Percentiles rank a stretch among this genome's conserved stretches.
These are phyloP conservation scores for Chaetomium globosum DNA, from an alignment of 2,329 filamentous ascomycete genomes.

Conservation along the genomic window DNA sequence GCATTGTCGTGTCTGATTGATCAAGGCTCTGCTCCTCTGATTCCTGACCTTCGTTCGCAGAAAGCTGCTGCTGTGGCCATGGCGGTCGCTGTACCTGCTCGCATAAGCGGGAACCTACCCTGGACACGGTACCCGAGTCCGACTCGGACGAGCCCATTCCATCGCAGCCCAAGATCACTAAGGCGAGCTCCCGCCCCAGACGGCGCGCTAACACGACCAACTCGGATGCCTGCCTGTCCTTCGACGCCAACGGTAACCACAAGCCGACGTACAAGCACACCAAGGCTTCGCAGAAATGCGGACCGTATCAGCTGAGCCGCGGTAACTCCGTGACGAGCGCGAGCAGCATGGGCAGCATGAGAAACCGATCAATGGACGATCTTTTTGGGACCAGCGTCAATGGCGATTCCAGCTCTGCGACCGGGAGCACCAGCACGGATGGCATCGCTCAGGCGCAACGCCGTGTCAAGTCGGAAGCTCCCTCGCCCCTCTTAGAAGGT, in stretches of 20 bases:
- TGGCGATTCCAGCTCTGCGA: conserved; percentile 45
- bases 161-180: conserved; percentile 43
- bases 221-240: conserved; percentile 61
- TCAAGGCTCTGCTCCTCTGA: conserved; percentile 39
- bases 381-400: conserved; percentile 47
- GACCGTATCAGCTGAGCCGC: conserved; percentile 63
- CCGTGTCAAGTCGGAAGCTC: conserved; percentile 62
- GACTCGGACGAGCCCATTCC: conserved; percentile 56
- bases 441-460: conserved; percentile 50
- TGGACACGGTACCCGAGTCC: conserved; percentile 67
- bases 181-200: conserved; percentile 42
- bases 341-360: conserved; percentile 53
- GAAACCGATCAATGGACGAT: conserved; percentile 52
- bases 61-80: conserved; percentile 71
- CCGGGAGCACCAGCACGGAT: conserved; percentile 45
- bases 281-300: conserved; percentile 63
- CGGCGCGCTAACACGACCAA: conserved; percentile 62
- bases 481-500: conserved; percentile 59
- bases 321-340: conserved; percentile 61
- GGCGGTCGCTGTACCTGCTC: conserved; percentile 67
- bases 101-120: conserved; percentile 61
- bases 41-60: conserved; percentile 44
- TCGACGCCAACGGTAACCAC: conserved; percentile 67
- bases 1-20: conserved; percentile 40
- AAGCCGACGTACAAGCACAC: conserved; percentile 64